Percentiles rank a stretch among this genome's conserved stretches.
These are phyloP conservation scores for Trypanosoma boissoni DNA, from an alignment of 208 protist species.

Conservation along the genomic window DNA sequence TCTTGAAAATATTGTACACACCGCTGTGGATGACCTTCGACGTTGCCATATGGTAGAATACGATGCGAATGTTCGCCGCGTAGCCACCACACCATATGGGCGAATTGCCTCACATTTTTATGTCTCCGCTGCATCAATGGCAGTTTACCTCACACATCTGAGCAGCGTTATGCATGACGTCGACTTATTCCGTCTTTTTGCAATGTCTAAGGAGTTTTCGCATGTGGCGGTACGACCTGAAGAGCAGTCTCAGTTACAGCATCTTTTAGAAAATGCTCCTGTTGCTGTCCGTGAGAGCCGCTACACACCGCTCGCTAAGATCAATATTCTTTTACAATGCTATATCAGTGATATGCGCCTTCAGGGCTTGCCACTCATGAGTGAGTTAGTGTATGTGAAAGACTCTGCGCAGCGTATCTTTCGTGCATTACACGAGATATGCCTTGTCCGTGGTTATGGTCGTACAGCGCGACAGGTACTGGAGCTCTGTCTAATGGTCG, in stretches of 20 bases:
- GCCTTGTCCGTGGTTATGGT: slow-evolving; percentile 95
- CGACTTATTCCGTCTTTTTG: slow-evolving; percentile 97
- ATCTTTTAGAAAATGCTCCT: slow-evolving; percentile 96
- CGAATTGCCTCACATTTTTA: slow-evolving; percentile 99
- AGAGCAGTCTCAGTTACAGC: slow-evolving; percentile 97
- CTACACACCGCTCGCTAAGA: slow-evolving; percentile 96
- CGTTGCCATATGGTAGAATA: slow-evolving; percentile 93
- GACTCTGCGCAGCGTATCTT: slow-evolving; percentile 94
- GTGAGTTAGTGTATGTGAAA: slow-evolving; percentile 99
- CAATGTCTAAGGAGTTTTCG: slow-evolving; percentile 97
- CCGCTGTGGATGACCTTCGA: slow-evolving; percentile 90
- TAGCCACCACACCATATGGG: slow-evolving; percentile 95
- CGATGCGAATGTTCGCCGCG: slow-evolving; percentile 86
- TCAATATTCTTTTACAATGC: slow-evolving; percentile 99
- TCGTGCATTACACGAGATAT: slow-evolving; percentile 95
- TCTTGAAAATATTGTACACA: slow-evolving; percentile 94
- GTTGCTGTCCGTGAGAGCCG: slow-evolving; percentile 97
- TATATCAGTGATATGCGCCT: slow-evolving; percentile 98
- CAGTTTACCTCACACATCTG: slow-evolving; percentile 94
- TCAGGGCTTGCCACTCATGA: slow-evolving; percentile 97
- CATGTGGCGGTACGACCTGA: slow-evolving; percentile 97
- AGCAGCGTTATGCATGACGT: slow-evolving; percentile 96
- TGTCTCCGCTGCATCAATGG: slow-evolving; percentile 95
- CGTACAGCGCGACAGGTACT: slow-evolving; percentile 91
- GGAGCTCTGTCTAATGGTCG: slow-evolving; percentile 92